Percentiles rank a stretch among this genome's conserved stretches.
These are phyloP conservation scores for Aspergillus brunneoviolaceus DNA, from an alignment of 2,329 filamentous ascomycete species.

Conservation along the genomic window DNA sequence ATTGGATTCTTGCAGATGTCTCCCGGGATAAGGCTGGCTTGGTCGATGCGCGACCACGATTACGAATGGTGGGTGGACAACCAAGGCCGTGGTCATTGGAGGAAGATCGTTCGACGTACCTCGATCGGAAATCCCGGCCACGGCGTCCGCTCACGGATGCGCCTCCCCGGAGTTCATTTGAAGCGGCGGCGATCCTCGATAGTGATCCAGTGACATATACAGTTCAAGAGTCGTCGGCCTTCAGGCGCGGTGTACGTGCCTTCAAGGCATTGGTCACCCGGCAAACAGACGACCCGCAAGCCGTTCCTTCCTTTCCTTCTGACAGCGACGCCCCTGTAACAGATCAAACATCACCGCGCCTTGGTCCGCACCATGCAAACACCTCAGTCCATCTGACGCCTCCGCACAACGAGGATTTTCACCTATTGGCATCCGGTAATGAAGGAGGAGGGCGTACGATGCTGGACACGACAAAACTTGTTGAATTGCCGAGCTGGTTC, in stretches of 20 bases:
- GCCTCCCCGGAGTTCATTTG: slow-evolving; percentile 18
- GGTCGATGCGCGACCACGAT: slow-evolving; percentile 18
- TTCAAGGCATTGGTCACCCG: slow-evolving; percentile 33
- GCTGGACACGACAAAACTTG: neutral
- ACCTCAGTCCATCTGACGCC: slow-evolving; percentile 12
- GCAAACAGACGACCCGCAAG: slow-evolving; percentile 29
- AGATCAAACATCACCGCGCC: slow-evolving; percentile 6
- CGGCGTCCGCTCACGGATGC: slow-evolving; percentile 14
- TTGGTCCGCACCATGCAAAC: slow-evolving; percentile 15
- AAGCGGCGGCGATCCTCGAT: slow-evolving; percentile 22
- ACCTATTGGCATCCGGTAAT: neutral
- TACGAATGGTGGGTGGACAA: slow-evolving; percentile 14
- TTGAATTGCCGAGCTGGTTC: slow-evolving; percentile 8
- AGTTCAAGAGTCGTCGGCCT: slow-evolving; percentile 24
- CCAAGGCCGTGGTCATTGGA: slow-evolving; percentile 21
- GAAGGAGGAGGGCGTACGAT: slow-evolving; percentile 8
- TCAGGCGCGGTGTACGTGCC: slow-evolving; percentile 30
- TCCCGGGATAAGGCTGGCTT: slow-evolving; percentile 28
- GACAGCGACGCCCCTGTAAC: slow-evolving; percentile 14
- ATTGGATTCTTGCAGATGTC: slow-evolving; percentile 19
- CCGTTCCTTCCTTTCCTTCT: slow-evolving; percentile 23
- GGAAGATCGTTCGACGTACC: slow-evolving; percentile 10
- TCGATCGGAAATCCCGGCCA: slow-evolving; percentile 12
- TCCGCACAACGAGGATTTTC: slow-evolving; percentile 4
- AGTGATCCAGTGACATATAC: slow-evolving; percentile 18